These are phyloP conservation scores for Rhazya stricta DNA, from an alignment of 257 asterid genomes.

Conservation along the genomic window DNA sequence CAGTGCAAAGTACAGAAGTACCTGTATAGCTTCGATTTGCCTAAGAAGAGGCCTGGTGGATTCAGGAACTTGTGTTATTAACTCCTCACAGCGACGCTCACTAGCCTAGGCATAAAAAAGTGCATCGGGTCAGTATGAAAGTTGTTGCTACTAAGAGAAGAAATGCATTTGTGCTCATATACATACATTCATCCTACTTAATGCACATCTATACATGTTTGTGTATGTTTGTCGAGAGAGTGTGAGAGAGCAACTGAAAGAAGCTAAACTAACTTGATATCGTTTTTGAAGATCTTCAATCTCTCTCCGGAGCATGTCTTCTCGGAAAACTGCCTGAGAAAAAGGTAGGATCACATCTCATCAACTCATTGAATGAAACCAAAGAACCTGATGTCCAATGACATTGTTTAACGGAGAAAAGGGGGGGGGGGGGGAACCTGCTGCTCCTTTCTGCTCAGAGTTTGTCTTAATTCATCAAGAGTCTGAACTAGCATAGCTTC, in stretches of 20 bases:
- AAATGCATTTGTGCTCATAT: background rate
- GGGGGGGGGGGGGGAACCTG: slow-evolving; percentile 45
- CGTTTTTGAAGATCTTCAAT: slow-evolving; percentile 95
- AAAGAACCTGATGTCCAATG: background rate
- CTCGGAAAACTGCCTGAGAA: slow-evolving; percentile 81
- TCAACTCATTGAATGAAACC: slow-evolving; percentile 14
- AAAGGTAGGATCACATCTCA: slow-evolving; percentile 13
- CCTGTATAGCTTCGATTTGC: slow-evolving; percentile 99
- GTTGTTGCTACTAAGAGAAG: background rate
- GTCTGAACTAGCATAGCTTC: slow-evolving; percentile 51
- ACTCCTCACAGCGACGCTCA: slow-evolving; percentile 97
- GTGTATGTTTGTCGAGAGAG: background rate
- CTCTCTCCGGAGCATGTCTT: slow-evolving; percentile 92
- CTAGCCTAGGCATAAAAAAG: slow-evolving; percentile 59
- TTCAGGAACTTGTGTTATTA: slow-evolving; percentile 94
- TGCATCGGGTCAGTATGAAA: slow-evolving; percentile 2
- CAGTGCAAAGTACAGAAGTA: slow-evolving; percentile 24
- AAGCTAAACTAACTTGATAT: slow-evolving; percentile 55
- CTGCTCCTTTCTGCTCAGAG: slow-evolving; percentile 63
- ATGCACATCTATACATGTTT: background rate
- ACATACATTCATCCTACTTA: background rate
- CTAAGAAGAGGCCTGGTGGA: slow-evolving; percentile 98
- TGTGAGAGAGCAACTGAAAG: background rate
- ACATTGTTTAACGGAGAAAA: background rate
- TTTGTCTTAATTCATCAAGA: slow-evolving; percentile 51